Evolutionary conservation across 2,329 filamentous ascomycete species (phyloP).

Genomic region (Fusarium mexicanum): DNA sequence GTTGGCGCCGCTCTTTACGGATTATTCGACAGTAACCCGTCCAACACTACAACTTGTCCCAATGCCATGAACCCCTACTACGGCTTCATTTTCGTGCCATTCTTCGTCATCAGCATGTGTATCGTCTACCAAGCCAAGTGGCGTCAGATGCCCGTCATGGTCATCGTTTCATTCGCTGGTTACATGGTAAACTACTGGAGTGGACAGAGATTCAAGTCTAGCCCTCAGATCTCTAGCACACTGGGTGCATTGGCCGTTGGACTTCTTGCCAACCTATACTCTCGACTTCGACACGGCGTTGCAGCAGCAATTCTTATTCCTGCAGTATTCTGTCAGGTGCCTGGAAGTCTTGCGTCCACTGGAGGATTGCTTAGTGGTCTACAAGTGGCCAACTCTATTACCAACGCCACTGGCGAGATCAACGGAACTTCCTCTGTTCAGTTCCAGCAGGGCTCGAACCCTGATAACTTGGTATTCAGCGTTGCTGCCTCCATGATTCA

Average conservation of each 20-base stretch:
- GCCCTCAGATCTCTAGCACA: conserved; percentile 79
- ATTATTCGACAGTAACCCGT: conserved; percentile 65
- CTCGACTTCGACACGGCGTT: conserved; percentile 64
- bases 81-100: conserved; percentile 77
- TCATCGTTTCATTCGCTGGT: conserved; percentile 75
- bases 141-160: conserved; percentile 82
- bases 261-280: conserved; percentile 80
- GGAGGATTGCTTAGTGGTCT: conserved; percentile 58
- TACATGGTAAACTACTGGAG: conserved; percentile 82
- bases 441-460: conserved; percentile 29
- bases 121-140: conserved; percentile 84
- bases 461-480: conserved; percentile 54
- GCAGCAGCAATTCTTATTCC: conserved; percentile 59
- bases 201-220: conserved; percentile 70
- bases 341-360: conserved; percentile 58
- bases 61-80: conserved; percentile 55
- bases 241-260: conserved; percentile 81
- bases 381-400: conserved; percentile 55
- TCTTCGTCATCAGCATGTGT: conserved; percentile 77
- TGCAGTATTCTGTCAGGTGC: conserved; percentile 60
- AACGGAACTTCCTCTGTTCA: conserved; percentile 49
- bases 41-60: conserved; percentile 53
- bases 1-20: conserved; percentile 73
- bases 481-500: conserved; percentile 62
- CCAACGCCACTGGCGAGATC: conserved; percentile 48